Base-by-base conservation (phyloP, 164 flowering plant genomes). In the Annona squamosa region DNA sequence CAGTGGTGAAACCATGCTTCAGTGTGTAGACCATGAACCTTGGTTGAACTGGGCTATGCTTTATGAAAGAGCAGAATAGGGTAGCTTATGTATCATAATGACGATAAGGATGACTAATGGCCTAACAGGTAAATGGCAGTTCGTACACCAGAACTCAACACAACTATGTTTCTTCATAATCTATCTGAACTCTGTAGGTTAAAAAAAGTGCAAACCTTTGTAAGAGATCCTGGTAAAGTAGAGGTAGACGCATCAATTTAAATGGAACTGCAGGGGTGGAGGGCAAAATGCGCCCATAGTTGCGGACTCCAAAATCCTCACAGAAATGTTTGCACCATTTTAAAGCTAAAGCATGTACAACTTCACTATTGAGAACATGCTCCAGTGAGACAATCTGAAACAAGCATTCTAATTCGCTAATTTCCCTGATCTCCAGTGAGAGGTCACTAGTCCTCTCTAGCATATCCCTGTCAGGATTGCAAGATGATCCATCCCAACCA, bases 211-310 rank as follows among this genome's bases (percentile, higher is more conserved):
- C 77, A 69, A 66, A 95, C 99, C 97, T 93, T 82, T 90, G 92
- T 81, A 95, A 80, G 65, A 91, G 87, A 82, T 93, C 97, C 78
- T 95, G 97, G 83, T 93, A 95, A 47, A 95, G 70, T 74, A 79
- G 79, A 64, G 99, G 99, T 71, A 95, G 85, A 37, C 65, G 78
- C 90, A 91, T 88, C 81, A 95, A 83, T 79, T 80, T 85, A 82
- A 90, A 89, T 41, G 98, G 97, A 77, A 88, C 88, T 63, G 87
- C 93, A 46, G 97, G 99, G 43, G 86, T 82, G 56, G 67, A 78
- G 70, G 82, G 80, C 67, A 90, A 72, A 62, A 63, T 69, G 41
- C 73, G 46, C 46, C 73, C 77, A 69, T 73, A 76, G 26, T 73
- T 72, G 66, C 74, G 79, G 71, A 57, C 67, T 74, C 80, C 79